Evolutionary conservation across 345 rosid species (phyloP).

Genomic region (Lepidium aucheri): DNA sequence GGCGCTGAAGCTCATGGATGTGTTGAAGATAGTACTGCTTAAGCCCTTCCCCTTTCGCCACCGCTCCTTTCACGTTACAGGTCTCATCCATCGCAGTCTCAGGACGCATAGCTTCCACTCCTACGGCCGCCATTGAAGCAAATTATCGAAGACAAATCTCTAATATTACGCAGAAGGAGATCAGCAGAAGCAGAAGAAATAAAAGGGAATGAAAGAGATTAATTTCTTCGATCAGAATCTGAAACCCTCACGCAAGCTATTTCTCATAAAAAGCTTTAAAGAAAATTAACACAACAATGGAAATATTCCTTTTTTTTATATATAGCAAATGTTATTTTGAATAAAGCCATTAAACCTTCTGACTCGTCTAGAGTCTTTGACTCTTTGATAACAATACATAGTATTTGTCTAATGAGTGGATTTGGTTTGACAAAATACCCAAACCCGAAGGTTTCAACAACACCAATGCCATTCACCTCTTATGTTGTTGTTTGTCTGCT

Average conservation of each 20-base stretch:
- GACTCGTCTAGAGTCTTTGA: too few species aligned
- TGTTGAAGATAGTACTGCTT: conserved; percentile 83
- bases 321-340: not conserved
- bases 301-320: not conserved
- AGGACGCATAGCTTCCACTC: conserved; percentile 29
- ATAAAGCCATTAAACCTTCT: too few species aligned
- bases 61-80: conserved; percentile 41
- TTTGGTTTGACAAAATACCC: too few species aligned
- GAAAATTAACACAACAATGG: not conserved
- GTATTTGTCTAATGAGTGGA: too few species aligned
- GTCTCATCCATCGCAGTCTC: conserved; percentile 32
- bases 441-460: too few species aligned
- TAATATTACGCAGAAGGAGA: not conserved
- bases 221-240: conserved; percentile 12
- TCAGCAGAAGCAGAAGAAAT: not conserved
- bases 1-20: conserved; percentile 84
- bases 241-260: conserved; percentile 10
- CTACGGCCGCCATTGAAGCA: conserved; percentile 33
- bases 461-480: too few species aligned
- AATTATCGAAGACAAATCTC: conserved; percentile 2
- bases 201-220: not conserved
- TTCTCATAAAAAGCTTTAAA: not conserved
- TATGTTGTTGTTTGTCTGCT: too few species aligned
- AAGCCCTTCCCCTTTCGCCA: conserved; percentile 73
- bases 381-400: not conserved